phyloP scores from a whole-genome alignment of 2,329 filamentous ascomycete species.

The Phialophora verrucosa region DNA sequence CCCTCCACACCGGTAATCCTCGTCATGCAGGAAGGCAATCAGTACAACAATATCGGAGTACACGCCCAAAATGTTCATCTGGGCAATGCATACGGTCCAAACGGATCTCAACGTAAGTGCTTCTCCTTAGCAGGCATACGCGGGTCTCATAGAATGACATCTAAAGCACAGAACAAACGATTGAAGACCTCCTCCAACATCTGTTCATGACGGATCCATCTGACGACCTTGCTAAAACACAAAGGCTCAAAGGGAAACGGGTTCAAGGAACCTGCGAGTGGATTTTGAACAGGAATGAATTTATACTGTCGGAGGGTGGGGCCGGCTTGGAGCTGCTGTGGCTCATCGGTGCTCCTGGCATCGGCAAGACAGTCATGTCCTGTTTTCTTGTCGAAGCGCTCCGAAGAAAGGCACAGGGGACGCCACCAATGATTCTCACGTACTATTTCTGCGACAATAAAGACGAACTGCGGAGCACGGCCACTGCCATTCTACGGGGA shows the following conservation, averaged over 20 bases:
- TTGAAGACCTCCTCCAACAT: too few species aligned
- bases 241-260: neutral
- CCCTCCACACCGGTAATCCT: too few species aligned
- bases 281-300: neutral
- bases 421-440: neutral
- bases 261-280: neutral
- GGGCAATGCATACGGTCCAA: too few species aligned
- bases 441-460: slow-evolving; percentile 5
- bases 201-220: neutral
- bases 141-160: too few species aligned
- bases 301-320: neutral
- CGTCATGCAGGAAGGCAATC: too few species aligned
- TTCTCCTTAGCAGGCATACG: too few species aligned
- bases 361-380: neutral
- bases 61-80: too few species aligned
- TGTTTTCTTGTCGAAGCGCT: neutral
- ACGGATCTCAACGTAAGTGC: too few species aligned
- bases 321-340: neutral
- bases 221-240: neutral
- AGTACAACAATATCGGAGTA: too few species aligned
- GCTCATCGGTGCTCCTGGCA: neutral
- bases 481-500: neutral
- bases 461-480: neutral
- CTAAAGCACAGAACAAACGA: too few species aligned
- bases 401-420: neutral